Evolutionary conservation across 306 rosid species (phyloP).

Genomic region (Prunus kanzakura): DNA sequence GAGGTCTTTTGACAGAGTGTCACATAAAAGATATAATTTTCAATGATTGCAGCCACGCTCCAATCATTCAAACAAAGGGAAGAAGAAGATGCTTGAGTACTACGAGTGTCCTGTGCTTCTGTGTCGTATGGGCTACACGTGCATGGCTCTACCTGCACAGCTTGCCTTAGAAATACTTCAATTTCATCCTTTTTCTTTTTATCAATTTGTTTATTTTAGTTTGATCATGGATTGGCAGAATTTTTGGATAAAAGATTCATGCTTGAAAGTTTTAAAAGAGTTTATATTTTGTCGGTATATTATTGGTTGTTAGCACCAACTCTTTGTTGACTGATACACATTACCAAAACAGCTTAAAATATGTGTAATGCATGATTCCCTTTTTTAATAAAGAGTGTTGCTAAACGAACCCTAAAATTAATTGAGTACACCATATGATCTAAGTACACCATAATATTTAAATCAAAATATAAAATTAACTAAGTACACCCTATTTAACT

Average conservation of each 20-base stretch:
- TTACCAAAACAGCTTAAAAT: neutral
- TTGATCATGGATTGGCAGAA: neutral
- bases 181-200: neutral
- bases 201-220: neutral
- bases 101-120: neutral
- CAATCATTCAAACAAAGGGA: constrained; percentile 18
- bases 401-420: too few species aligned
- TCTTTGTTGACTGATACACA: constrained; percentile 5
- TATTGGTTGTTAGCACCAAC: neutral
- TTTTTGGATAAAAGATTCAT: neutral
- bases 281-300: constrained; percentile 4
- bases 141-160: neutral
- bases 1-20: neutral
- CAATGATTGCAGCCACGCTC: constrained; percentile 37
- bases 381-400: neutral
- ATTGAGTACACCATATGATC: too few species aligned
- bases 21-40: constrained; percentile 11
- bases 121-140: constrained; percentile 1
- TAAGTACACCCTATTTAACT: too few species aligned
- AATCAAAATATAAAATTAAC: too few species aligned
- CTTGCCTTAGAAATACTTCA: constrained; percentile 6
- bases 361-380: neutral
- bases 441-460: too few species aligned
- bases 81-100: neutral
- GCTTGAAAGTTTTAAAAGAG: neutral